A percentile compares a stretch with the other conserved stretches of the same genome.
Evolutionary conservation across 1,284 basidiomycete genomes (phyloP).

Genomic region (Volvariella surrecta): DNA sequence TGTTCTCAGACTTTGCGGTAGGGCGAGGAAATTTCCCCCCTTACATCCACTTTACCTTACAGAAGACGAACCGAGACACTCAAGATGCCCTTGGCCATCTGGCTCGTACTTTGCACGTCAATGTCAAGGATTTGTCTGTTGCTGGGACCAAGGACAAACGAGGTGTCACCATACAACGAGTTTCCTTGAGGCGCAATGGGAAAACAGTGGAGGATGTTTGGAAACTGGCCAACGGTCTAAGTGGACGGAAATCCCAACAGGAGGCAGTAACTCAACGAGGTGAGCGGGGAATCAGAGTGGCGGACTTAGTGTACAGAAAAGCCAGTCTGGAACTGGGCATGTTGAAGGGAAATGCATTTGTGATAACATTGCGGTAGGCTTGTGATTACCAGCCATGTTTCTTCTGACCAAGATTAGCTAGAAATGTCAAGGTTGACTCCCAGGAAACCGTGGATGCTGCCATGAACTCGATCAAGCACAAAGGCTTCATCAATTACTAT

Average conservation of each 20-base stretch:
- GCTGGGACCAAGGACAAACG: slow-evolving; percentile 99
- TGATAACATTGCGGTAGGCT: slow-evolving; percentile 86
- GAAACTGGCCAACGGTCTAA: slow-evolving; percentile 67
- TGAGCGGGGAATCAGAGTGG: slow-evolving; percentile 86
- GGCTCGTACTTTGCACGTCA: slow-evolving; percentile 68
- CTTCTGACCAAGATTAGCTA: slow-evolving; percentile 20
- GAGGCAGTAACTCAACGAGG: slow-evolving; percentile 65
- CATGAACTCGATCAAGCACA: slow-evolving; percentile 73
- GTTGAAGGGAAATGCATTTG: slow-evolving; percentile 93
- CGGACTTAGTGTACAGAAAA: slow-evolving; percentile 82
- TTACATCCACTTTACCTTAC: slow-evolving; percentile 94
- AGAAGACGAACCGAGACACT: slow-evolving; percentile 97
- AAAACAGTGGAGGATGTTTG: slow-evolving; percentile 83
- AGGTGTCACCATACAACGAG: slow-evolving; percentile 91
- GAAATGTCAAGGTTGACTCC: slow-evolving; percentile 76
- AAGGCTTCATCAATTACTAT: slow-evolving; percentile 98
- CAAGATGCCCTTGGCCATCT: slow-evolving; percentile 87
- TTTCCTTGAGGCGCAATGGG: slow-evolving; percentile 74
- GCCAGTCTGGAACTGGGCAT: slow-evolving; percentile 85
- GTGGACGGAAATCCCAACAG: slow-evolving; percentile 45
- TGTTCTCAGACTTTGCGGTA: no score
- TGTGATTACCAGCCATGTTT: no score
- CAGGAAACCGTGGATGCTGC: slow-evolving; percentile 66
- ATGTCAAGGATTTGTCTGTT: slow-evolving; percentile 75
- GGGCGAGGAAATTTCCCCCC: slow-evolving; percentile 66